phyloP scores from a whole-genome alignment of 345 rosid species.

The Erysimum cheiranthoides region DNA sequence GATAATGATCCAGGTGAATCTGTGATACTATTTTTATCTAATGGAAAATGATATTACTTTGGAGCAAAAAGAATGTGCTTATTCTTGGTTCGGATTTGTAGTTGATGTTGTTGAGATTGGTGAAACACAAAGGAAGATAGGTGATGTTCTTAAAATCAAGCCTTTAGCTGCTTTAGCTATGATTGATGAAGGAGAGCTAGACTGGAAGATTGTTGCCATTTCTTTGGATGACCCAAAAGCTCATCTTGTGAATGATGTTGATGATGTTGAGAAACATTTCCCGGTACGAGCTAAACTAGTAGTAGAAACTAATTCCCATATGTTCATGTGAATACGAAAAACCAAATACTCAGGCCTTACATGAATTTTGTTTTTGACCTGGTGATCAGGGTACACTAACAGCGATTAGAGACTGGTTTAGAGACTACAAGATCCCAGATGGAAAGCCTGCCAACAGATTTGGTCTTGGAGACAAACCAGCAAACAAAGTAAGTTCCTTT shows the following conservation, averaged over 20 bases:
- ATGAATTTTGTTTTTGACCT: not conserved
- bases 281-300: slow-evolving; percentile 54
- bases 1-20: slow-evolving; percentile 89
- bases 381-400: slow-evolving; percentile 80
- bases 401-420: slow-evolving; percentile 93
- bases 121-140: slow-evolving; percentile 65
- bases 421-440: slow-evolving; percentile 97
- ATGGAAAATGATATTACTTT: not conserved
- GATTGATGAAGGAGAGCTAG: slow-evolving; percentile 99
- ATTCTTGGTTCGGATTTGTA: slow-evolving; percentile 37
- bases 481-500: slow-evolving; percentile 64
- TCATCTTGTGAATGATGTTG: slow-evolving; percentile 86
- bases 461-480: slow-evolving; percentile 93
- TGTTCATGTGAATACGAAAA: not conserved
- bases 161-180: slow-evolving; percentile 92
- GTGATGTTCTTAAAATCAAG: slow-evolving; percentile 79
- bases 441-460: slow-evolving; percentile 98
- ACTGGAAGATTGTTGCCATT: slow-evolving; percentile 96
- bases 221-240: slow-evolving; percentile 96
- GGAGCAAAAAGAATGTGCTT: not conserved
- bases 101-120: slow-evolving; percentile 99
- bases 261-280: slow-evolving; percentile 91
- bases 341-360: not conserved
- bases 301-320: slow-evolving; percentile 32
- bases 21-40: not conserved